Evolutionary conservation across 2,329 filamentous ascomycete species (phyloP), one percentile per base, ranked within the genome.

Genomic region (Stachybotrys echinatus): DNA sequence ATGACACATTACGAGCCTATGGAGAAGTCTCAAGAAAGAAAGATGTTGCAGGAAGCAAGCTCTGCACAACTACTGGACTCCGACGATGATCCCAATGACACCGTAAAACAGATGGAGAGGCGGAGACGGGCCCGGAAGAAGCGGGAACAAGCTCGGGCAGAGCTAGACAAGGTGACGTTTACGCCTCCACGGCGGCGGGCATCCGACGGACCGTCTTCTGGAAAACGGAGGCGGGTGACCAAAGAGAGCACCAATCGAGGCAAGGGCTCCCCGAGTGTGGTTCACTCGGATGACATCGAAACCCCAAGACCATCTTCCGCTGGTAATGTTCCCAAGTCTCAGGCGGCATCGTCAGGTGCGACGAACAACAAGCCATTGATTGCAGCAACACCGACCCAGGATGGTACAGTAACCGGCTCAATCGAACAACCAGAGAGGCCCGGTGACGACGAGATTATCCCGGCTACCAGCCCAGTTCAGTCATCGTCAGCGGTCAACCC

Each of bases 11-110:
- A 77, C 50, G 73, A 74, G 52, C 69, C 71, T 1, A 72, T 75
- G 71, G 64, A 66, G 42, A 65, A 71, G 45, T 77, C 75, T 0
- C 75, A 77, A 45, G 68, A 74, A 54, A 65, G 72, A 27, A 68
- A 68, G 44, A 52, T 53, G 1, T 56, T 52, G 18, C 59, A 60
- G 3, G 64, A 60, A 4, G 45, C 52, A 12, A 34, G 19, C 17
- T 40, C 51, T 0, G 56, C 65, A n/a, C 56, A 59, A 2, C 54
- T 54, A 5, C 19, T 63, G 2, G 61, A 60, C 4, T 60, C 58
- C 0, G 66, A 65, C 2, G 66, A 67, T 12, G 68, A 72, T 22
- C 64, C 66, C 3, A 65, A 72, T 43, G 64, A 70, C 47, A 55
- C 65, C 0, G 57, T 65, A 6, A 56, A 59, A 40, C 58, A 56